Base-by-base conservation (phyloP, 495 filamentous ascomycete genomes). In the Acidomyces sp. region DNA sequence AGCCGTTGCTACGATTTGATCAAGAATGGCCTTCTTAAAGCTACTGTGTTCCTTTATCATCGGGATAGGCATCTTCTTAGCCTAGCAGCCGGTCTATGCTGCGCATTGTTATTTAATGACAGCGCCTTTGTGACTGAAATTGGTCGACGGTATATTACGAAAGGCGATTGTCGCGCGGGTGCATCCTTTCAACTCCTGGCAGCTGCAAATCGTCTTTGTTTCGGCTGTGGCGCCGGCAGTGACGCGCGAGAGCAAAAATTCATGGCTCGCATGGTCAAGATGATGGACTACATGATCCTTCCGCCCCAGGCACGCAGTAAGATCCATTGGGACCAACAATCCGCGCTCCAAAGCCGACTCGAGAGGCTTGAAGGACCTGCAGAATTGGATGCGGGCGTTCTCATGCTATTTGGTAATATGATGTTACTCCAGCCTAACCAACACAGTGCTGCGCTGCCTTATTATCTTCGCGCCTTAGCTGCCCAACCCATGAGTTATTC, bases 381-480 rank as follows among this genome's bases (percentile, higher is more conserved):
- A 11, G 66, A 72, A 29, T 62, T 80, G 37, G 82, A 87, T 55
- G 68, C 86, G 21, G 77, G 75, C 11, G 65, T 96, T 11, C 68
- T 96, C 1, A 79, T 83, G 55, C 67, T 93, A 10, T 95, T 93
- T 56, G 90, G 83, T 1, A 78, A 94, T 54, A 85, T 93, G 26
- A 65, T 94, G 15, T 83, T 81, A 52, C 70, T 74, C 6, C 78
- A 79, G 6, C 3, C 2, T 12, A 24, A 39, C 28, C 81, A 74
- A 46, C 90, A 90, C 62, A 67, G 72, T 2, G 79, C 79, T 29
- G 83, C 92, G 1, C 62, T 97, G 17, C 88, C 87, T 43, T 96
- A 94, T 62, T 92, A 93, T 49, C 77, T 83, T 45, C 82, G 90
- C 29, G 92, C 87, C 3, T 79, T 81, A 34, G 76, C 81, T 0